Percentiles rank a stretch among this genome's conserved stretches.
Evolutionary conservation across 176 grass and related monocot genomes (phyloP).

Genomic region (Echinochloa phyllopogon): DNA sequence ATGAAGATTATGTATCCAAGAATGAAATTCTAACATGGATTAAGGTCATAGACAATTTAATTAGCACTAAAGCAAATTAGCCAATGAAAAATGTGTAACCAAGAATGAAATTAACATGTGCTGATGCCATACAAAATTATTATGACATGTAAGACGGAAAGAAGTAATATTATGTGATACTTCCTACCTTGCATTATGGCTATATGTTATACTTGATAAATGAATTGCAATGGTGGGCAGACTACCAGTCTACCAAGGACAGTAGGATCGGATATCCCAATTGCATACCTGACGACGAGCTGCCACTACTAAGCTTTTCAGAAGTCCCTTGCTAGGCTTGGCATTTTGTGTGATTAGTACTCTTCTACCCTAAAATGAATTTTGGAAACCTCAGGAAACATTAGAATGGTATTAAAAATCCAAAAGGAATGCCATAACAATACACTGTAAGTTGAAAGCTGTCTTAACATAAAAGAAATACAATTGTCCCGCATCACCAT

Average conservation of each 20-base stretch:
- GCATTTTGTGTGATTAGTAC: slow-evolving; percentile 81
- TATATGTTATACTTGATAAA: slow-evolving; percentile 29
- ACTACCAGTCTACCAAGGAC: slow-evolving; percentile 31
- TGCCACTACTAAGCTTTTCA: slow-evolving; percentile 80
- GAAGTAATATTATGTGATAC: neutral
- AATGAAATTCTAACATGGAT: slow-evolving; percentile 4
- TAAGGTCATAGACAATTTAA: no score
- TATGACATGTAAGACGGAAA: neutral
- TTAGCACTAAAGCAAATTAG: slow-evolving; percentile 27
- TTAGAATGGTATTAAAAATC: neutral
- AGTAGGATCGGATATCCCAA: neutral
- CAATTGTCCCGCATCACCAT: slow-evolving; percentile 21
- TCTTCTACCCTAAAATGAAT: slow-evolving; percentile 65
- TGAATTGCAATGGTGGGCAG: slow-evolving; percentile 28
- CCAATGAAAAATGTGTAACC: slow-evolving; percentile 11
- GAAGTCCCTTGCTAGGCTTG: slow-evolving; percentile 69
- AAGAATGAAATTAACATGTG: slow-evolving; percentile 11
- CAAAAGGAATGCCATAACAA: slow-evolving; percentile 14
- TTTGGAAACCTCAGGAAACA: slow-evolving; percentile 26
- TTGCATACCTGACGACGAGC: slow-evolving; percentile 71
- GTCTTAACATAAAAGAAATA: slow-evolving; percentile 37
- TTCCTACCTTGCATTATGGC: neutral
- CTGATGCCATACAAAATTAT: neutral
- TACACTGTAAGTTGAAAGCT: slow-evolving; percentile 6
- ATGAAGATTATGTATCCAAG: slow-evolving; percentile 13